Base-by-base conservation (phyloP, 164 flowering plant genomes). In the Litsea cubeba region DNA sequence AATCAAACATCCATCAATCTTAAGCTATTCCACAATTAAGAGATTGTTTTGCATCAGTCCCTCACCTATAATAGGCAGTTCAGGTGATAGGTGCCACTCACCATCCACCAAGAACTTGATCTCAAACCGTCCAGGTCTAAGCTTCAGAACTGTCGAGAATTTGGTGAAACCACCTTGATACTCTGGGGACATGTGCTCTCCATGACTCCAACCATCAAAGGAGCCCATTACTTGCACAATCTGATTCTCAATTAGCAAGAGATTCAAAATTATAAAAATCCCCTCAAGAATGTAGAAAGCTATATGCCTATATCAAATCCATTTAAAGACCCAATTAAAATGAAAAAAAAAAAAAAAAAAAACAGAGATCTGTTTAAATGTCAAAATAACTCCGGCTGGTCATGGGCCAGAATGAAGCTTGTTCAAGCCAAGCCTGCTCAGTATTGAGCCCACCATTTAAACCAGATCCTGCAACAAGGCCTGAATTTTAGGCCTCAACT, bases 71-170 rank as follows among this genome's bases (percentile, higher is more conserved):
- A 90, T 82, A 2, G 97, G 99, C 62, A 83, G 84, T 65, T 93
- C 96, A n/a, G 97, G 89, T 18, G 97, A 93, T 54, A 93, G 58
- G 1, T 81, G 82, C 99, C 99, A 95, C 71, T 93, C 91, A 66
- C 93, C 97, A 81, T 95, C 97, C 74, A 93, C 90, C 84, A 95
- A 80, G 87, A 95, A 95, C 80, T 93, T 95, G 82, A 95, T 90
- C 83, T 95, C 94, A 50, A 93, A 95, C 81, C 92, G 71, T 82
- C 99, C 99, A 73, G 96, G 98, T 81, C 96, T 85, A 51, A 95
- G 99, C 89, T 85, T 75, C 75, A 93, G 76, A 1, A 88, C 85
- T 20, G 99, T 82, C 17, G 94, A 87, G 82, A 95, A 95, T 72
- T 81, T 86, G 10, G 85, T 84, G 77, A 81, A 86, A 46, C 87